These are phyloP conservation scores for Aspergillus neotritici DNA, from an alignment of 2,329 filamentous ascomycete species.

Conservation along the genomic window DNA sequence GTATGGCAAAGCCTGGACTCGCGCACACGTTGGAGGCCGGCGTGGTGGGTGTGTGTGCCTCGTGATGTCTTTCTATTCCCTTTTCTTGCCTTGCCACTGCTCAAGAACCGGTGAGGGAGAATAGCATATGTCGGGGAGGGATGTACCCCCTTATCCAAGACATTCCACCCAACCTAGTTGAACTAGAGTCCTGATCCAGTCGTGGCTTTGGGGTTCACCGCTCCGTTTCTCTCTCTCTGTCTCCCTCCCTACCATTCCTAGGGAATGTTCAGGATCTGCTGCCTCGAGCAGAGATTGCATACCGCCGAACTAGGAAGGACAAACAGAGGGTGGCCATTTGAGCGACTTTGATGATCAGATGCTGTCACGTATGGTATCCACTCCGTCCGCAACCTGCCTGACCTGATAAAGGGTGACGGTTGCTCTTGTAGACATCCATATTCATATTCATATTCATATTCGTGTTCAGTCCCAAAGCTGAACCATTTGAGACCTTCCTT, in stretches of 20 bases:
- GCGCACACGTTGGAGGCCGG: slow-evolving; percentile 9
- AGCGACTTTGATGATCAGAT: slow-evolving; percentile 11
- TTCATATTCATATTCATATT: too few relatives aligned
- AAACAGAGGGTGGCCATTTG: slow-evolving; percentile 17
- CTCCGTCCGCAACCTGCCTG: slow-evolving; percentile 6
- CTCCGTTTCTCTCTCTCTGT: slow-evolving; percentile 6
- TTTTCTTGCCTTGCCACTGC: not conserved
- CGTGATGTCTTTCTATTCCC: slow-evolving; percentile 13
- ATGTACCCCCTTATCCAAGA: slow-evolving; percentile 17
- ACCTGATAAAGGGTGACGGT: slow-evolving; percentile 18
- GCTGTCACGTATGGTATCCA: slow-evolving; percentile 19
- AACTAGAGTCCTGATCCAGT: slow-evolving; percentile 13
- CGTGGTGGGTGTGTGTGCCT: slow-evolving; percentile 15
- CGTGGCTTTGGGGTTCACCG: slow-evolving; percentile 16
- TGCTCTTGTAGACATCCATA: not conserved
- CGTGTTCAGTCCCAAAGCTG: too few relatives aligned
- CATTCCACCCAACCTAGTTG: slow-evolving; percentile 15
- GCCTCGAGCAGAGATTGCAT: slow-evolving; percentile 14
- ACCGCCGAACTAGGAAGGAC: slow-evolving; percentile 8
- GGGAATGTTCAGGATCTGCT: not conserved
- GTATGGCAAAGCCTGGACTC: slow-evolving; percentile 18
- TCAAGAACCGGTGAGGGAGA: slow-evolving; percentile 15
- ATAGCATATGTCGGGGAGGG: too few relatives aligned
- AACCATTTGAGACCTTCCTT: too few relatives aligned
- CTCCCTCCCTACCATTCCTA: too few relatives aligned